Base-by-base conservation (phyloP, 495 filamentous ascomycete species). In the Tuber melanosporum region DNA sequence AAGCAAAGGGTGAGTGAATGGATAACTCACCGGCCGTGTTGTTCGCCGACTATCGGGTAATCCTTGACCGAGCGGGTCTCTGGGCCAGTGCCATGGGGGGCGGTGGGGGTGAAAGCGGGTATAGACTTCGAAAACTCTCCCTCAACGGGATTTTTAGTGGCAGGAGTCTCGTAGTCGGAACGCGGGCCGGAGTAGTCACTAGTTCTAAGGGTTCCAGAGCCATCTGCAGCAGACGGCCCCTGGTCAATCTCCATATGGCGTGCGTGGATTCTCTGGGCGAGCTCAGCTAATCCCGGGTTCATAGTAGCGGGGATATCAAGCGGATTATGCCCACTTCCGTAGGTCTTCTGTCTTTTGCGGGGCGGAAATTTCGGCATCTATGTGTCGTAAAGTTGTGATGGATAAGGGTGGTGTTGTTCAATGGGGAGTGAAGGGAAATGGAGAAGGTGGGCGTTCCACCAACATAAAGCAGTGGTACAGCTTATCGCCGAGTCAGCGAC, bases 21-120 rank as follows among this genome's bases (percentile, higher is more conserved):
- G 8, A n/a, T 10, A n/a, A n/a, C 49, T 52, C 49, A 52, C 49
- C 3, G 20, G 20, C 10, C 9, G 49, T 1, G 22, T n/a, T 52
- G 49, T 9, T n/a, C 49, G 0, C 20, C 0, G 10, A 2, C 47
- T 20, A 10, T 52, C 22, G n/a, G 20, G 8, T 7, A 20, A n/a
- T 0, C 8, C 1, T n/a, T 52, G 20, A 2, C 22, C 1, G 20
- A 6, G 0, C 0, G 0, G 20, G 22, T n/a, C 22, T 10, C 20
- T 0, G 8, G 43, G 43, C 8, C 10, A 12, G 44, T 41, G 2
- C 39, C 39, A 2, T 41, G 39, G 39, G 2, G 39, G 3, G 3
- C 2, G 39, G 39, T 41, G 8, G 8, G 22, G 20, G 49, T 41
- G 39, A 32, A 32, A 32, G 8, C 2, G 47, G 47, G 8, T 22